Percentiles rank a stretch among this genome's conserved stretches.
phyloP scores from a whole-genome alignment of 192 early-diverging fungal genomes.

The Linnemannia elongata region DNA sequence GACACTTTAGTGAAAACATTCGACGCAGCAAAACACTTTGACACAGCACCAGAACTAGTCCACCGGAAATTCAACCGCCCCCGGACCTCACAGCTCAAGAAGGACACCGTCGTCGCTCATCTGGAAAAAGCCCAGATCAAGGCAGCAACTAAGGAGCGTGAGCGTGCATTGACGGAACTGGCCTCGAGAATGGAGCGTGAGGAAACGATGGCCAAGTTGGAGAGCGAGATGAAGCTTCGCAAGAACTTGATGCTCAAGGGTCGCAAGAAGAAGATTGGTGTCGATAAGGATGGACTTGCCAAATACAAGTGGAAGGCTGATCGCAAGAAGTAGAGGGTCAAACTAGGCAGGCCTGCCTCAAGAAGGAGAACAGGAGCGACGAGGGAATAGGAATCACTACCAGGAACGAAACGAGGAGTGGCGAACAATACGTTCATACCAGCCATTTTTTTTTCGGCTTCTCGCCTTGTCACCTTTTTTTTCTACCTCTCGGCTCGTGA shows the following conservation, averaged over 20 bases:
- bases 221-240: constrained; percentile 85
- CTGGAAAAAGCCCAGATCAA: constrained; percentile 56
- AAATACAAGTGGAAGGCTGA: constrained; percentile 95
- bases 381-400: not conserved
- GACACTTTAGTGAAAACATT: constrained; percentile 71
- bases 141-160: constrained; percentile 64
- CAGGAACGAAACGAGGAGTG: not conserved
- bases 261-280: constrained; percentile 82
- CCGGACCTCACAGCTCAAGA: constrained; percentile 66
- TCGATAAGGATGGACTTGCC: constrained; percentile 82
- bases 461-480: too few relatives aligned
- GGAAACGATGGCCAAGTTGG: constrained; percentile 74
- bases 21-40: constrained; percentile 85
- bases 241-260: constrained; percentile 89
- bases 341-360: not conserved
- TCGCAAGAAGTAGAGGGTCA: constrained; percentile 78
- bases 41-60: constrained; percentile 85
- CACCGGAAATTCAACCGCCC: constrained; percentile 88
- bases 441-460: too few relatives aligned
- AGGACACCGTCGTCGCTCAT: constrained; percentile 55
- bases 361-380: not conserved
- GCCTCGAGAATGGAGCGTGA: constrained; percentile 82
- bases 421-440: too few relatives aligned
- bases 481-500: too few relatives aligned
- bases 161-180: constrained; percentile 75